Percentiles rank a stretch among this genome's conserved stretches.
phyloP scores from a whole-genome alignment of 495 filamentous ascomycete species.

The Beverwykella pulmonaria region DNA sequence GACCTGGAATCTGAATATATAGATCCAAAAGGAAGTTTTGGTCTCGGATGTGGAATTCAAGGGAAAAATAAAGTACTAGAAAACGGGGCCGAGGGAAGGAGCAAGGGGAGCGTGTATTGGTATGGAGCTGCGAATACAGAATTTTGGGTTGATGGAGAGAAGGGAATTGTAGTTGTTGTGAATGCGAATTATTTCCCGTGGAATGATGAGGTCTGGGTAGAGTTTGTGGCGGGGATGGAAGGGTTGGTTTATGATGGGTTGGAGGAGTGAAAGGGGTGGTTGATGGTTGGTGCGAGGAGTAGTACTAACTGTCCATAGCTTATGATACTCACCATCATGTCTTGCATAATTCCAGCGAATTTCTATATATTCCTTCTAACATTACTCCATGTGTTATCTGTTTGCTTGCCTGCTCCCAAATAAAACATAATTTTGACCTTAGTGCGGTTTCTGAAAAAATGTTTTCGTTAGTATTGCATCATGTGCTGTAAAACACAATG shows the following conservation, averaged over 20 bases:
- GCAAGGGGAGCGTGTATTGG: constrained; percentile 30
- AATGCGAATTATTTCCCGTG: constrained; percentile 24
- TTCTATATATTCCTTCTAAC: too few relatives aligned
- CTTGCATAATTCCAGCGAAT: too few relatives aligned
- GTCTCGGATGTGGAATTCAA: constrained; percentile 24
- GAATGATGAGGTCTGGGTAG: constrained; percentile 19
- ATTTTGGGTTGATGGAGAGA: constrained; percentile 26
- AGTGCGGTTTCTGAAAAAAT: too few relatives aligned
- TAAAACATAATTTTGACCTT: too few relatives aligned
- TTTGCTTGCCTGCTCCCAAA: too few relatives aligned
- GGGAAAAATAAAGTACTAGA: constrained; percentile 7
- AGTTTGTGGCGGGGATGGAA: constrained; percentile 19
- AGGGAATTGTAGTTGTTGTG: constrained; percentile 22
- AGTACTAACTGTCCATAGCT: too few relatives aligned
- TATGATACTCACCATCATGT: too few relatives aligned
- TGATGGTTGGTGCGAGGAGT: neutral
- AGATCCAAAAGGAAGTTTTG: constrained; percentile 22
- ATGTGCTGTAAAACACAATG: too few relatives aligned
- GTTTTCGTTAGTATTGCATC: too few relatives aligned
- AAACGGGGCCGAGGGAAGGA: constrained; percentile 17
- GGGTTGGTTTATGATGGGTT: constrained; percentile 16
- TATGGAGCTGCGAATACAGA: constrained; percentile 33
- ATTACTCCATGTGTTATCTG: too few relatives aligned
- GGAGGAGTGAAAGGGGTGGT: neutral
- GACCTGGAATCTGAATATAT: neutral